Percentiles rank a stretch among this genome's conserved stretches.
Conservation (phyloP, 2,329 filamentous ascomycete genomes). For the Diaporthe citrichinensis region DNA sequence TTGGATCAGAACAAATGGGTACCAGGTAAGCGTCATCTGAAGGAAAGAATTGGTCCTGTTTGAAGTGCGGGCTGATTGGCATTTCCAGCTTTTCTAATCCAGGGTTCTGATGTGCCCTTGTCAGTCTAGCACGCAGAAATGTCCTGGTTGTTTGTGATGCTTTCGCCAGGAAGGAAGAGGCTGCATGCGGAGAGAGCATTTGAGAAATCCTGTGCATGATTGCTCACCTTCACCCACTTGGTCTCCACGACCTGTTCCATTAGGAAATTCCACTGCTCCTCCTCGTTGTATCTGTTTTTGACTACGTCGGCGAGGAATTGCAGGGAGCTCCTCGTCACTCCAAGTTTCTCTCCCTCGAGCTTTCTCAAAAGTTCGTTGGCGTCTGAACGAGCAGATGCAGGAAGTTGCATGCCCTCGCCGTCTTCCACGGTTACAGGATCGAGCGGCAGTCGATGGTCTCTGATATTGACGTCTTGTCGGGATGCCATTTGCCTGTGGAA, state of each 20-base stretch:
- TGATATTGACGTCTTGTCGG: conserved; percentile 38
- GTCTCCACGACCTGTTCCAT: conserved; percentile 15
- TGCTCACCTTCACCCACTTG: conserved; percentile 45
- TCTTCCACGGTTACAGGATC: conserved; percentile 44
- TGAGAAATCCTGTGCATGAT: background rate
- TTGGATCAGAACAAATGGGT: conserved; percentile 44
- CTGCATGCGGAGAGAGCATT: accelerated
- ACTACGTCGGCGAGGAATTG: conserved; percentile 43
- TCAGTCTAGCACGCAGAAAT: background rate
- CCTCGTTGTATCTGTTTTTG: conserved; percentile 42
- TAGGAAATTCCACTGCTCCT: conserved; percentile 41
- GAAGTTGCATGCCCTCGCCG: conserved; percentile 48
- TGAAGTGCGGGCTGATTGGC: conserved; percentile 44
- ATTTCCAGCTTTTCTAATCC: conserved; percentile 45
- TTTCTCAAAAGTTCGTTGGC: conserved; percentile 39
- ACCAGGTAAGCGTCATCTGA: conserved; percentile 42
- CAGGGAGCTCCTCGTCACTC: conserved; percentile 43
- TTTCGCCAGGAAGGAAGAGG: background rate
- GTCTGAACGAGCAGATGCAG: conserved; percentile 22
- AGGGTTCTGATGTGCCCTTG: conserved; percentile 20
- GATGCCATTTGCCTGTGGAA: conserved; percentile 38
- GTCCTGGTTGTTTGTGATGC: background rate
- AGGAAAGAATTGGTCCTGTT: conserved; percentile 41
- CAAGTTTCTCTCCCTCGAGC: conserved; percentile 44
- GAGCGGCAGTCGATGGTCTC: conserved; percentile 46